Evolutionary conservation across 2,329 filamentous ascomycete genomes (phyloP), one percentile per base, ranked within the genome.

Genomic region (Ilyonectria destructans): DNA sequence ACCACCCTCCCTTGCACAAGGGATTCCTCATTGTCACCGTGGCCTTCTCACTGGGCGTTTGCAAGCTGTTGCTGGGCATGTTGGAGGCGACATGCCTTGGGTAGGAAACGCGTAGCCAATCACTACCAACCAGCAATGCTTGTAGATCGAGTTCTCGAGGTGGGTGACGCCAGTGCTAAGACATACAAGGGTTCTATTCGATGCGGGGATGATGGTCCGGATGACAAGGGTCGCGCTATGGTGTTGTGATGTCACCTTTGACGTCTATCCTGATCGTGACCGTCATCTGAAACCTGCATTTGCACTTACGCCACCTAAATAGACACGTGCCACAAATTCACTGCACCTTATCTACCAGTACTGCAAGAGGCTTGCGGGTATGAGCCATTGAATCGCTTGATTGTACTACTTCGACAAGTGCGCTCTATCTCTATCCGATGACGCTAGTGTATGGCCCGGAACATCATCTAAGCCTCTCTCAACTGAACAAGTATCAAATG

Each of bases 401-500:
- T 35, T 21, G 31, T 54, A 23, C 15, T 52, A 12, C 29, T 52
- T 23, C 49, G 48, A 29, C n/a, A 54, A 13, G 31, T 6, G n/a
- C n/a, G 51, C 51, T 54, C 9, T 37, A 21, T 54, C 23, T 54
- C n/a, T 54, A 35, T 31, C 31, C 6, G 17, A 29, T 46, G 37
- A 35, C 31, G 49, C 56, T 56, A 29, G 37, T 58, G 37, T 9
- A 43, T 45, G 48, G 17, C 49, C 13, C 17, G 49, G n/a, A 13
- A 13, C 26, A 31, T n/a, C 2, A 10, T 59, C 21, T 52, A 17
- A 21, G 13, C 31, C 23, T 23, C 9, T 43, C 46, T n/a, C 12
- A 46, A 56, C 26, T n/a, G 13, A n/a, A 43, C 31, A 33, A 8
- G 17, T 82, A 62, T 76, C 66, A 94, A 57, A 96, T 93, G 81